Base-by-base conservation (phyloP, 805 yeast species). In the Teunomyces stri region DNA sequence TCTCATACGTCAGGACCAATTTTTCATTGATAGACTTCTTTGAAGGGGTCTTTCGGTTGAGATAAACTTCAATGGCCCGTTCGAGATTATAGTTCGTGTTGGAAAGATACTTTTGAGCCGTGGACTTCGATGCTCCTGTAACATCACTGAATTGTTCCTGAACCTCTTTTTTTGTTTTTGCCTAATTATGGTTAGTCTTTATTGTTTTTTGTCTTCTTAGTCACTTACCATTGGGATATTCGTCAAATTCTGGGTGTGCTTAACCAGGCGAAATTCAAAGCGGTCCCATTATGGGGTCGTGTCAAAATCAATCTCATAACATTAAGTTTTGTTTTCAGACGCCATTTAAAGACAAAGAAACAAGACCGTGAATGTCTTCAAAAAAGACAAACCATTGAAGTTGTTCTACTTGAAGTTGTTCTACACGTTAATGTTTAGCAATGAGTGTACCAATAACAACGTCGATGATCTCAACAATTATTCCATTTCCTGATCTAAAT, bases 91-190 rank as follows among this genome's bases (percentile, higher is more conserved):
- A 64, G 34, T 61, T 56, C 52, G 56, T 47, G 21, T 50, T 50
- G 12, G 66, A 62, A n/a, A 76, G 68, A 46, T 63, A 69, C 37
- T 51, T 53, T 2, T 68, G 64, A 12, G 80, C 79, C 10, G 57
- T 64, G 6, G 64, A 51, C 4, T 58, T 50, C 4, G 61, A 47
- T 2, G 69, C 59, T 5, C 74, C 74, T 7, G 82, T 74, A 40
- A 77, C 58, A 34, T 68, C 70, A 41, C 65, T 52, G 56, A 78
- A 75, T 46, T 68, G 68, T 42, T 55, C 60, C 42, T 56, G 60
- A n/a, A 62, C 47, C 5, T 58, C 42, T 37, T 21, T 37, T 15
- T 37, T 37, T 22, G 29, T 37, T 13, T 21, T 22, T n/a, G 25
- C 40, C 40, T 37, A 15, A 5, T 21, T 18, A 3, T 13, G 20